Evolutionary conservation across 345 rosid species (phyloP), one percentile per base, ranked within the genome.

Genomic region (Rhizophora apiculata): DNA sequence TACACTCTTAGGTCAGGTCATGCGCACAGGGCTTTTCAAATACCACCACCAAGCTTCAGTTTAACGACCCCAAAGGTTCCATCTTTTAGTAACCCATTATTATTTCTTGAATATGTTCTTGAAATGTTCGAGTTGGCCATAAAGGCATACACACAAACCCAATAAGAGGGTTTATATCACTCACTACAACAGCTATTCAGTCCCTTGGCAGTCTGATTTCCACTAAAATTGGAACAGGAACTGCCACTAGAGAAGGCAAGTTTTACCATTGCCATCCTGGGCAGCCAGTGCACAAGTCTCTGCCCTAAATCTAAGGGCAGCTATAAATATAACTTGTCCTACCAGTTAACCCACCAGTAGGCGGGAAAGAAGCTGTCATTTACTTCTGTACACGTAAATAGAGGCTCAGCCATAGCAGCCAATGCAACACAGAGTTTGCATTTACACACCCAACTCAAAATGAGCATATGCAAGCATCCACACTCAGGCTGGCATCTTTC

Each of bases 181-280:
- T 55, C 60, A 72, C 34, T 65, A 67, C 67, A 78, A 64, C 48
- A 72, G 68, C 51, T 67, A 71, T 61, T 51, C 31, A 70, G 81
- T 76, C 71, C 64, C 67, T 70, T 68, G 60, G 59, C 69, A 53
- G 69, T 69, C 76, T 58, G 59, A 5, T 34, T 60, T 60, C 68
- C 56, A 68, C 67, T 66, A 72, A 72, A 80, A 66, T 69, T 68
- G 65, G 72, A 76, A 79, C 84, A 84, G 82, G 81, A 87, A 87
- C 93, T 90, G 93, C 96, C 96, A 82, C 98, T 55, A 88, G 98
- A 85, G 96, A 88, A 88, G 93, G 95, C 89, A 70, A 74, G 81
- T 80, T 79, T 78, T 52, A 85, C 82, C 72, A 77, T 79, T 76
- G 84, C 98, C 98, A 84, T 87, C 98, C 96, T 93, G 98, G 98